phyloP scores from a whole-genome alignment of 495 filamentous ascomycete genomes.

The Achaetomiella virescens region DNA sequence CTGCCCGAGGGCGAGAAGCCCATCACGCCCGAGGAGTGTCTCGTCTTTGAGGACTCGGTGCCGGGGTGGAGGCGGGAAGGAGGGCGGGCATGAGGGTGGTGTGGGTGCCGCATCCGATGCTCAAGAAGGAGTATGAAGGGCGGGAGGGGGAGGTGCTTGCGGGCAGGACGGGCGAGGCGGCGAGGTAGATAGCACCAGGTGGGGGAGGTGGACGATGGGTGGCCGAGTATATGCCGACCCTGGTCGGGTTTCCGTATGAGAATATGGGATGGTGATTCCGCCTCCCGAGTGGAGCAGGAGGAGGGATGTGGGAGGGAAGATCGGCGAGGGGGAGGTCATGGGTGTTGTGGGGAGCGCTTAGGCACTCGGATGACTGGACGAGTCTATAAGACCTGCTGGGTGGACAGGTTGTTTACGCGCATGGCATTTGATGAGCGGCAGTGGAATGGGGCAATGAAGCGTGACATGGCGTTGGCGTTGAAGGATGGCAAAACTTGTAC shows the following conservation, averaged over 20 bases:
- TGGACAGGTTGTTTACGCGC: no score
- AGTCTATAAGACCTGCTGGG: no score
- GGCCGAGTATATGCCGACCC: constrained; percentile 52
- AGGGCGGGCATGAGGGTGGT: constrained; percentile 92
- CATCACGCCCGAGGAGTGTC: constrained; percentile 76
- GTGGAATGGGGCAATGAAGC: no score
- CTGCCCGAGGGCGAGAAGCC: constrained; percentile 51
- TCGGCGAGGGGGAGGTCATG: constrained; percentile 16
- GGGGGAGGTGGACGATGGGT: constrained; percentile 65
- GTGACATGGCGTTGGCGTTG: no score
- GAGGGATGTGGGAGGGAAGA: constrained; percentile 27
- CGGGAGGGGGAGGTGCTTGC: constrained; percentile 79
- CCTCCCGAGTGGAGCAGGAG: constrained; percentile 33
- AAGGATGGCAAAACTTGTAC: no score
- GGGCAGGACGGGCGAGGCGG: constrained; percentile 64
- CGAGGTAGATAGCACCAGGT: constrained; percentile 44
- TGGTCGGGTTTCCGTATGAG: constrained; percentile 69
- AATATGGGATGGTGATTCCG: constrained; percentile 58
- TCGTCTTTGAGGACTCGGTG: constrained; percentile 95
- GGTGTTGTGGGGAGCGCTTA: constrained; percentile 21
- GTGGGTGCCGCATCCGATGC: constrained; percentile 81
- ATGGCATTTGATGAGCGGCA: no score
- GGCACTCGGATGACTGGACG: neutral
- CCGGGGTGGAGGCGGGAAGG: constrained; percentile 87
- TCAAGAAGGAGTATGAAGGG: constrained; percentile 68